These are phyloP conservation scores for Penicillium sp. DNA, from an alignment of 2,329 filamentous ascomycete species.

Conservation along the genomic window DNA sequence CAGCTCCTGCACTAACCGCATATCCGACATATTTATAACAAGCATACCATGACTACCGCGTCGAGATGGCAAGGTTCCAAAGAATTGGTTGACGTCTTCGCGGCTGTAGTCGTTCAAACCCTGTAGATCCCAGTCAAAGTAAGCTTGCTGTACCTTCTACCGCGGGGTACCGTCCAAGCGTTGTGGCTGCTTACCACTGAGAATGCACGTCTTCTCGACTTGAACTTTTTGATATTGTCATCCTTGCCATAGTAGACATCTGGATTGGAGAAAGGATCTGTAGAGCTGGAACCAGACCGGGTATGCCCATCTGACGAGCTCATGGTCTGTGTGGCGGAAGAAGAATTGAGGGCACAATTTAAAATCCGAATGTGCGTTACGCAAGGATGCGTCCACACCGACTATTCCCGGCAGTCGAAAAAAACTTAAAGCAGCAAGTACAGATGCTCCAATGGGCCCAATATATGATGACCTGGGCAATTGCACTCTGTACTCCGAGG, in stretches of 20 bases:
- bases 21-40: background rate
- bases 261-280: slow-evolving; percentile 51
- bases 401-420: slow-evolving; percentile 10
- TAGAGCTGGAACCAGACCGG: slow-evolving; percentile 37
- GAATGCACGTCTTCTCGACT: slow-evolving; percentile 46
- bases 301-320: slow-evolving; percentile 35
- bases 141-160: slow-evolving; percentile 8
- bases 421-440: slow-evolving; percentile 4
- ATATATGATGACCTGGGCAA: background rate
- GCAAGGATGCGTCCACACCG: slow-evolving; percentile 18
- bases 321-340: slow-evolving; percentile 25
- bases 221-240: slow-evolving; percentile 39
- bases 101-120: slow-evolving; percentile 32
- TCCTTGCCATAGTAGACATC: slow-evolving; percentile 53
- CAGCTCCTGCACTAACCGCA: slow-evolving; percentile 3
- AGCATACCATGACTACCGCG: slow-evolving; percentile 40
- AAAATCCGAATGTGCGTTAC: slow-evolving; percentile 15
- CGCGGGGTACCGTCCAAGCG: slow-evolving; percentile 11
- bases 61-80: slow-evolving; percentile 29
- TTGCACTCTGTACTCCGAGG: background rate
- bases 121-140: slow-evolving; percentile 17
- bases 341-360: slow-evolving; percentile 8
- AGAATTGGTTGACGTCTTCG: slow-evolving; percentile 29
- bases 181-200: slow-evolving; percentile 43
- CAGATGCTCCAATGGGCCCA: background rate